Conservation (phyloP, 768 basidiomycete genomes). For the Boletus rubropictus region DNA sequence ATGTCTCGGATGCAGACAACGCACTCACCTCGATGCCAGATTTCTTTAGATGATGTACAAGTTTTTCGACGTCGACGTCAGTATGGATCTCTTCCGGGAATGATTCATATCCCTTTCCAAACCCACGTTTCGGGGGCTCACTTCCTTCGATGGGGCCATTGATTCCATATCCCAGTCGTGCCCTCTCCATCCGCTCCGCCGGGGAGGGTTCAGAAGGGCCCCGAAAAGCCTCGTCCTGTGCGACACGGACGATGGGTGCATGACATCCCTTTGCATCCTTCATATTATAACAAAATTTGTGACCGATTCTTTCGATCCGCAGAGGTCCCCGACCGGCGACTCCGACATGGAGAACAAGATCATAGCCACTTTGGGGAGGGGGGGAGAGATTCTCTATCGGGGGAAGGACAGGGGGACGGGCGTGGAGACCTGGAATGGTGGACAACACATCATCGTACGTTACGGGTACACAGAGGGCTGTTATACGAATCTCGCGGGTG, state of each 20-base stretch:
- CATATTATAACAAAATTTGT: constrained; percentile 65
- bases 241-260: constrained; percentile 39
- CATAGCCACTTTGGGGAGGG: constrained; percentile 47
- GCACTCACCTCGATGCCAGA: constrained; percentile 29
- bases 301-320: constrained; percentile 58
- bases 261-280: constrained; percentile 56
- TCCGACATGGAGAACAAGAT: constrained; percentile 68
- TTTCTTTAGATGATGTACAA: constrained; percentile 34
- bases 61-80: constrained; percentile 31
- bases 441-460: constrained; percentile 52
- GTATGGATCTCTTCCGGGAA: constrained; percentile 35
- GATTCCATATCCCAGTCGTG: constrained; percentile 27
- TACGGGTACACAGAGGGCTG: constrained; percentile 52
- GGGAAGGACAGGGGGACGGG: constrained; percentile 48
- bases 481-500: constrained; percentile 50
- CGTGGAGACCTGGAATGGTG: constrained; percentile 53
- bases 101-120: constrained; percentile 33
- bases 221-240: constrained; percentile 21
- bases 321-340: constrained; percentile 59
- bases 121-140: constrained; percentile 32
- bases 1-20: background rate
- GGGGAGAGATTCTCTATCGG: constrained; percentile 36
- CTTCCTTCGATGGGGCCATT: constrained; percentile 23
- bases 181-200: constrained; percentile 27
- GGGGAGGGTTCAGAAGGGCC: constrained; percentile 20